Base-by-base conservation (phyloP, 2,329 filamentous ascomycete genomes). In the Hypoxylon sp. region DNA sequence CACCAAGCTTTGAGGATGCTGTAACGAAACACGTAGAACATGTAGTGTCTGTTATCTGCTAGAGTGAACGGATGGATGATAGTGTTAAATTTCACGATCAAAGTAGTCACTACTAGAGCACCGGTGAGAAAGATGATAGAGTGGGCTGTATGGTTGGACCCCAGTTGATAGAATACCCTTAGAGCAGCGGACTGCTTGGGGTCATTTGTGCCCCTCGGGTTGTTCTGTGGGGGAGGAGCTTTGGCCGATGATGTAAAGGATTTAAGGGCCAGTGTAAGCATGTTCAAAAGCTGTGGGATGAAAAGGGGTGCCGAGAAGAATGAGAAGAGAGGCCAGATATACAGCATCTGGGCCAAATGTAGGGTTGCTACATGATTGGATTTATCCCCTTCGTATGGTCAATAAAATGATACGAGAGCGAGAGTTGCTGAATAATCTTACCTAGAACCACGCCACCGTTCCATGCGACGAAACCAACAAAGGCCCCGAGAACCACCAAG, bases 11-110 rank as follows among this genome's bases (percentile, higher is more conserved):
- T 86, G 2, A 92, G 87, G 39, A 98, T 90, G 5, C 92, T 90
- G 75, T 94, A 89, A 1, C 94, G 90, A 83, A 99, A 99, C 67
- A 97, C 84, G 81, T 99, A 99, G 80, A 99, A 99, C 79, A 97
- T 91, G 82, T 97, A 99, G 79, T 99, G 96, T 2, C 96, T 87
- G 80, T 99, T 99, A 80, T 99, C 96, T 35, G 96, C 96, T 0
- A 98, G 87, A 0, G 94, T 97, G 78, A 98, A 99, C 0, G 96
- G 95, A 77, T 99, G 96, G 47, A 98, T 88, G 70, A 97, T 91
- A 35, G 96, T 99, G 84, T 98, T 98, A 85, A 88, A 91, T 69
- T 88, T 87, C 24, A 98, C 89, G 19, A 89, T 78, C 11, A 77
- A 72, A 1, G 82, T 50, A 0, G 85, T 84, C 6, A 80, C 62